These are phyloP conservation scores for Diaporthe vaccinii DNA, from an alignment of 2,329 filamentous ascomycete genomes.

Conservation along the genomic window DNA sequence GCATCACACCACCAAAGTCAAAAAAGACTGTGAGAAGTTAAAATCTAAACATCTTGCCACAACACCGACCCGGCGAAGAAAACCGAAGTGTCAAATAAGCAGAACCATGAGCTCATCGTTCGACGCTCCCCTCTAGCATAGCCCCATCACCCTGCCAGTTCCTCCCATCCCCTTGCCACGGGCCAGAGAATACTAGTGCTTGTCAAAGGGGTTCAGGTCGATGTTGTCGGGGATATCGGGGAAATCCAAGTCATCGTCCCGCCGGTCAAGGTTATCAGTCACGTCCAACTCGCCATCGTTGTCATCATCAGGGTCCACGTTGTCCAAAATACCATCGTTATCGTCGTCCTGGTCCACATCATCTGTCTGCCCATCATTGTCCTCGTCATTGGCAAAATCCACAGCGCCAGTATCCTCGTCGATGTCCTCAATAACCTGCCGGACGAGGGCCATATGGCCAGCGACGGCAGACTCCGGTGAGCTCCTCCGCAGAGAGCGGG, in stretches of 20 bases:
- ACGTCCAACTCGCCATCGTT: conserved; percentile 5
- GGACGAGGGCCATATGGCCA: background rate
- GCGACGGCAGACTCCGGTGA: background rate
- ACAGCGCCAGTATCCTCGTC: background rate
- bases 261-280: background rate
- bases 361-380: background rate
- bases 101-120: background rate
- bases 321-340: background rate
- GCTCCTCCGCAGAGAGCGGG: background rate
- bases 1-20: background rate
- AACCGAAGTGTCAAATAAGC: background rate
- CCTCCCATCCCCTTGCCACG: background rate
- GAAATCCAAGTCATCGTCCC: background rate
- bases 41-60: background rate
- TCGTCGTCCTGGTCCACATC: background rate
- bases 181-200: background rate
- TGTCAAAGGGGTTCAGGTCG: conserved; percentile 7
- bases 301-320: conserved; percentile 2
- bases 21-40: background rate
- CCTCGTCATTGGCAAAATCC: background rate
- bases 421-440: background rate
- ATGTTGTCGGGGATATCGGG: background rate
- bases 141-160: no score
- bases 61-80: background rate
- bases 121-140: background rate